Conservation (phyloP, 176 grass and related monocot genomes). For the Aegilops tauschii region DNA sequence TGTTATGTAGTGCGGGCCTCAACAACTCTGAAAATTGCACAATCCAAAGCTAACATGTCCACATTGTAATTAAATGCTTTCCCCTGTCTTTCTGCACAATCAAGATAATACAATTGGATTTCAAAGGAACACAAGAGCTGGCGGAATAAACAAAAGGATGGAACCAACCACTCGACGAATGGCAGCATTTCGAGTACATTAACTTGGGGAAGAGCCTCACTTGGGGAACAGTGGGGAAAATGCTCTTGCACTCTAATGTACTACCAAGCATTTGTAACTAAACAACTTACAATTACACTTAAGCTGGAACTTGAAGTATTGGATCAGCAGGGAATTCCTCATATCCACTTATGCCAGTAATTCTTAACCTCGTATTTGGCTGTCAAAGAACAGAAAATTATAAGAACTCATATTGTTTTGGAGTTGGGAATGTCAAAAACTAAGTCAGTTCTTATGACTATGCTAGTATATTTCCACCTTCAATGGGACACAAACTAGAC, state of each 20-base stretch:
- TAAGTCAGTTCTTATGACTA: not conserved
- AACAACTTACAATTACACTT: slow-evolving; percentile 38
- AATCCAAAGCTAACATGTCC: not conserved
- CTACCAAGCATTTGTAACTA: slow-evolving; percentile 44
- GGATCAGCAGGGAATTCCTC: slow-evolving; percentile 77
- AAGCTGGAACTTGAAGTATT: slow-evolving; percentile 52
- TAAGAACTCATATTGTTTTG: not conserved
- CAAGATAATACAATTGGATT: slow-evolving; percentile 21
- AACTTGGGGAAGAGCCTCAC: not conserved
- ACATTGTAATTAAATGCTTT: slow-evolving; percentile 3
- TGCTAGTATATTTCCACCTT: slow-evolving; percentile 3
- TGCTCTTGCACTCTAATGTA: slow-evolving; percentile 20
- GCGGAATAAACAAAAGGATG: slow-evolving; percentile 29
- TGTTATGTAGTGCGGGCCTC: not conserved
- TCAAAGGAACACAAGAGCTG: not conserved
- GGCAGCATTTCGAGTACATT: slow-evolving; percentile 22
- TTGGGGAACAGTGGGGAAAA: not conserved
- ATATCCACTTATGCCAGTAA: slow-evolving; percentile 89
- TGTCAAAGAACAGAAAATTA: slow-evolving; percentile 33
- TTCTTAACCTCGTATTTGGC: slow-evolving; percentile 82
- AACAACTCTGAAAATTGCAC: not conserved
- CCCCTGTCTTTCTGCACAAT: slow-evolving; percentile 6
- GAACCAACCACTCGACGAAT: slow-evolving; percentile 15
- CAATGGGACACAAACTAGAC: not conserved
- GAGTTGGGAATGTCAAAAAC: not conserved